phyloP scores from a whole-genome alignment of 495 filamentous ascomycete species.

The Penicilliopsis zonata region DNA sequence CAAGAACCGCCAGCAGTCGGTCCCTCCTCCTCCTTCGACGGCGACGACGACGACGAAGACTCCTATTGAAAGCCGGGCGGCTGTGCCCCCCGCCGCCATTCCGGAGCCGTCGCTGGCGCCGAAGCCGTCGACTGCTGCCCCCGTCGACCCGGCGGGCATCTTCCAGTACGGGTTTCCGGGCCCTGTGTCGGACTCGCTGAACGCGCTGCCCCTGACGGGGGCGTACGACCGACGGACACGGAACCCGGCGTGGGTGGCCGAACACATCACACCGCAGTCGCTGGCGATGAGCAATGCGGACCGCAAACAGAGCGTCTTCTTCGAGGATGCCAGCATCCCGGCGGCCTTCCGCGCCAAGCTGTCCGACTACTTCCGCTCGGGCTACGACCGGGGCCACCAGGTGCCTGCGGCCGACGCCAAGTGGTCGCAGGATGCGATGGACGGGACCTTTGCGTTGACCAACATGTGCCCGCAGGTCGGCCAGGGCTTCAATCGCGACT shows the following conservation, averaged over 20 bases:
- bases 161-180: constrained; percentile 97
- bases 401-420: constrained; percentile 96
- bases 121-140: constrained; percentile 26
- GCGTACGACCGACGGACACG: constrained; percentile 84
- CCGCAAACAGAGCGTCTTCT: constrained; percentile 70
- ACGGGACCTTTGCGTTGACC: constrained; percentile 79
- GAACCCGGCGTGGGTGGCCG: constrained; percentile 91
- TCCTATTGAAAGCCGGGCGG: no score
- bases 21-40: constrained; percentile 15
- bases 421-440: constrained; percentile 88
- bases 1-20: constrained; percentile 38
- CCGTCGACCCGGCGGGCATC: constrained; percentile 77
- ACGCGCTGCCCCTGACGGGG: constrained; percentile 61
- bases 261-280: constrained; percentile 92
- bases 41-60: constrained; percentile 7
- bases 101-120: constrained; percentile 24
- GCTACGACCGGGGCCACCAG: constrained; percentile 63
- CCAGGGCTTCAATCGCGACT: constrained; percentile 80
- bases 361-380: constrained; percentile 84
- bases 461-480: constrained; percentile 96
- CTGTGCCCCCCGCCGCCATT: constrained; percentile 17
- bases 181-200: constrained; percentile 71
- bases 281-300: constrained; percentile 64
- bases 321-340: constrained; percentile 71
- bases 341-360: constrained; percentile 80